phyloP scores from a whole-genome alignment of 495 filamentous ascomycete species.

The Symbiotaphrina buchneri region DNA sequence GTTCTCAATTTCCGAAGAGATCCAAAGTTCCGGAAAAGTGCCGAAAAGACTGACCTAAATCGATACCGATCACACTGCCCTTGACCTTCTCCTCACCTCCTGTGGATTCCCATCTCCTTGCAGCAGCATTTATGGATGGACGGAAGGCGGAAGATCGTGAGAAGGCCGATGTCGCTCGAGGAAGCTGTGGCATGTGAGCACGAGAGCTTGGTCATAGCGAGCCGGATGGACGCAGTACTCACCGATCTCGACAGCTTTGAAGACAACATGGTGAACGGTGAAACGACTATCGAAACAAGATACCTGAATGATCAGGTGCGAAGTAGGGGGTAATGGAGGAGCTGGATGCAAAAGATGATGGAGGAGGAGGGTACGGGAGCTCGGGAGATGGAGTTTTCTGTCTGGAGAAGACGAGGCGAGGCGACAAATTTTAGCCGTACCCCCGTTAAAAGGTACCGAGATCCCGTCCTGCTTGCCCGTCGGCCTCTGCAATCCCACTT shows the following conservation, averaged over 20 bases:
- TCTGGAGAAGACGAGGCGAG: too few relatives aligned
- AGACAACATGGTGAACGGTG: conserved; percentile 33
- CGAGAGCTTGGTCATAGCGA: conserved; percentile 7
- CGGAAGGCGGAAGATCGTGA: conserved; percentile 18
- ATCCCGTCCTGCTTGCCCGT: too few relatives aligned
- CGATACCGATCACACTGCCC: conserved; percentile 94
- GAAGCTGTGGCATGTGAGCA: conserved; percentile 26
- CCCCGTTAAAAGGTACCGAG: too few relatives aligned
- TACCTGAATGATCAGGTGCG: conserved; percentile 17
- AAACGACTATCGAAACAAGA: conserved; percentile 10
- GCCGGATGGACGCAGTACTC: conserved; percentile 21
- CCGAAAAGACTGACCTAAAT: conserved; percentile 49
- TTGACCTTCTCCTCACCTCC: conserved; percentile 74
- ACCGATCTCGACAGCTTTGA: conserved; percentile 46
- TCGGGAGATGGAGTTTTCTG: too few relatives aligned
- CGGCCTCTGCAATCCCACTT: too few relatives aligned
- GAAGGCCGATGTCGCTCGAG: conserved; percentile 34
- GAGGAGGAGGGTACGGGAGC: too few relatives aligned
- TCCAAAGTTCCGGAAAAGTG: not conserved
- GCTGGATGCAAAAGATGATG: not conserved
- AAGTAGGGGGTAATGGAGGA: not conserved
- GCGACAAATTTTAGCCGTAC: too few relatives aligned
- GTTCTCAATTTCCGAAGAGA: conserved; percentile 3
- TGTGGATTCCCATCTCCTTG: conserved; percentile 63
- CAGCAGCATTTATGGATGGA: conserved; percentile 28